Percentiles rank a stretch among this genome's conserved stretches.
phyloP scores from a whole-genome alignment of 1,139 yeast genomes.

The Taphrina deformans region DNA sequence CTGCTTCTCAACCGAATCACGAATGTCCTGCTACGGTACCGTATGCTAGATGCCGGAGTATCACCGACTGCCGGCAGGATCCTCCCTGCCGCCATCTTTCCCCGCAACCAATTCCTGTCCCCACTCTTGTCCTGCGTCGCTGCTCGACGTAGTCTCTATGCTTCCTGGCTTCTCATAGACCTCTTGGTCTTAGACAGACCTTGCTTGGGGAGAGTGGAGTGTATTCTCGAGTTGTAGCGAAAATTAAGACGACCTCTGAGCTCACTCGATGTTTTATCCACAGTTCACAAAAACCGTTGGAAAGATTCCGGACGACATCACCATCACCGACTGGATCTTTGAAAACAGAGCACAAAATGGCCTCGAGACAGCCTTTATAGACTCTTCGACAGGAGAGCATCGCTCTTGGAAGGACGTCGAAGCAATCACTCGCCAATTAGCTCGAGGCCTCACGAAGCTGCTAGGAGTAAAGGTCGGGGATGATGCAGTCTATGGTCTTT shows the following conservation, averaged over 20 bases:
- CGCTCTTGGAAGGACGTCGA: conserved; percentile 11
- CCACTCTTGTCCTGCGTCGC: not conserved
- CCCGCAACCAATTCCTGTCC: not conserved
- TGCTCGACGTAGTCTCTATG: no score
- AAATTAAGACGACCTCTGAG: no score
- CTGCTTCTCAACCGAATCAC: no score
- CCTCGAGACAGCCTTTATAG: conserved; percentile 22
- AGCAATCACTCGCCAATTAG: conserved; percentile 10
- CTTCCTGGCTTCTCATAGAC: no score
- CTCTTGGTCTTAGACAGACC: no score
- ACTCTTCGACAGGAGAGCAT: conserved; percentile 21
- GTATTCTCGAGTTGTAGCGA: no score
- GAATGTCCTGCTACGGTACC: no score
- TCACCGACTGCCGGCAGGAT: not conserved
- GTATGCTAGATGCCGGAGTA: no score
- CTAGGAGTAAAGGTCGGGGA: conserved; percentile 40
- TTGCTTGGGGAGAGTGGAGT: no score
- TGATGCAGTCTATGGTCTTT: conserved; percentile 43
- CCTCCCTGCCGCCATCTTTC: not conserved
- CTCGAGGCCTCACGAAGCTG: conserved; percentile 19
- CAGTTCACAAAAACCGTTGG: conserved; percentile 18
- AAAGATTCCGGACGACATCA: conserved; percentile 25
- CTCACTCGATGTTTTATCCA: conserved; percentile 23
- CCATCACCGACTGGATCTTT: conserved; percentile 28
- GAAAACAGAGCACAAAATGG: conserved; percentile 11